Base-by-base conservation (phyloP, 306 rosid genomes). In the Cucumis hystrix region DNA sequence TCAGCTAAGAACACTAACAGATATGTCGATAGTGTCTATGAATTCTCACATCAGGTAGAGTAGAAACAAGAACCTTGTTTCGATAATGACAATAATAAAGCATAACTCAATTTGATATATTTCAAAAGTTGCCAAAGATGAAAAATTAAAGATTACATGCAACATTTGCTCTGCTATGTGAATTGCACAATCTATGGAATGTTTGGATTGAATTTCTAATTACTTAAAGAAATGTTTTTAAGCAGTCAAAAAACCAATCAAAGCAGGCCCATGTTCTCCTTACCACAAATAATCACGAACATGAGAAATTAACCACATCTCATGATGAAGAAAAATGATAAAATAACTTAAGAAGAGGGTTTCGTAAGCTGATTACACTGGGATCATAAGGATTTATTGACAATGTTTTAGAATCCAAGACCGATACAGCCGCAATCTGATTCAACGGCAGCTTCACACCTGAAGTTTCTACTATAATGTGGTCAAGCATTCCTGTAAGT, bases 401-500 rank as follows among this genome's bases (percentile, higher is more conserved):
- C 58, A 95, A 82, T 35, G 97, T 95, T 78, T 92, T 92, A 1
- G 90, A 82, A 79, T 95, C 97, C 52, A 92, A 45, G 69, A 91
- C 99, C 1, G 97, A 92, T 80, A 95, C 99, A 77, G 86, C 92
- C 17, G 97, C 99, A 16, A 92, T 74, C 77, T 91, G 93, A 83
- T 75, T 86, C 88, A 95, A 81, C 16, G 97, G 91, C 85, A 92
- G 80, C 97, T 92, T 92, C 81, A 95, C 75, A 62, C 91, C 97
- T 41, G 91, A 82, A 77, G 83, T 83, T 78, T 95, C 99, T 75
- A 92, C 97, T 69, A 95, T 87, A 77, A 95, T 89, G 77, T 95
- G 99, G 81, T 95, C 97, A 83, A 95, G 97, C 96, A 92, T 90
- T 86, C 97, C 99, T 92, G 90, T 80, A 80, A 72, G 76, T 25